Base-by-base conservation (phyloP, 306 rosid genomes). In the Trichosanthes cucumerina region DNA sequence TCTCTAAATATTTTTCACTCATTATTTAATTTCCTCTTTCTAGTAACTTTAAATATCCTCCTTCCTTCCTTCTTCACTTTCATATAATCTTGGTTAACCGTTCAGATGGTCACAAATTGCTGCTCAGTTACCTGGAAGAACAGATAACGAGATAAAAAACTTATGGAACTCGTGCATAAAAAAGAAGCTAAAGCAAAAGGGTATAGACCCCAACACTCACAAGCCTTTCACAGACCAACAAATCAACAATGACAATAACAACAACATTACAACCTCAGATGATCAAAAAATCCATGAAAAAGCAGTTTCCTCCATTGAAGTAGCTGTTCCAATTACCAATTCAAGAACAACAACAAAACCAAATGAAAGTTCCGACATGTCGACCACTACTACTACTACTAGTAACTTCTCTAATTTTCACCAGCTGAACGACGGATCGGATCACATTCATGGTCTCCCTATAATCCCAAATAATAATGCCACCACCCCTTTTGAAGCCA, bases 101-200 rank as follows among this genome's bases (percentile, higher is more conserved):
- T 2, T 13, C 81, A 94, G 98, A 84, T 92, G 98, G 98, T 95
- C 98, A 31, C 98, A 91, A 85, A 95, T 95, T 80, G 97, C 98
- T 15, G 96, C 93, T 12, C 97, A 92, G 74, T 80, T 95, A 77
- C 97, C 98, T 0, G 98, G 98, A 81, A 91, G 98, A 86, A 95
- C 97, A 0, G 97, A 92, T 64, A 95, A 95, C 74, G 98, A 95
- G 87, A 95, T 95, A 31, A 95, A 95, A 46, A 95, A 95, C 47
- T 57, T 95, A 58, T 95, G 98, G 98, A 92, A 95, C 53, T 95
- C 97, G 0, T 83, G 92, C 86, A 88, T 95, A 15, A 95, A 95
- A 86, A 95, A 95, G 96, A 95, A 92, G 90, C 89, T 95, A 4
- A 88, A 89, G 81, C 96, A 89, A 86, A 89, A 82, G 80, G 98